Base-by-base conservation (phyloP, 306 rosid genomes). In the Pterocarpus santalinus region DNA sequence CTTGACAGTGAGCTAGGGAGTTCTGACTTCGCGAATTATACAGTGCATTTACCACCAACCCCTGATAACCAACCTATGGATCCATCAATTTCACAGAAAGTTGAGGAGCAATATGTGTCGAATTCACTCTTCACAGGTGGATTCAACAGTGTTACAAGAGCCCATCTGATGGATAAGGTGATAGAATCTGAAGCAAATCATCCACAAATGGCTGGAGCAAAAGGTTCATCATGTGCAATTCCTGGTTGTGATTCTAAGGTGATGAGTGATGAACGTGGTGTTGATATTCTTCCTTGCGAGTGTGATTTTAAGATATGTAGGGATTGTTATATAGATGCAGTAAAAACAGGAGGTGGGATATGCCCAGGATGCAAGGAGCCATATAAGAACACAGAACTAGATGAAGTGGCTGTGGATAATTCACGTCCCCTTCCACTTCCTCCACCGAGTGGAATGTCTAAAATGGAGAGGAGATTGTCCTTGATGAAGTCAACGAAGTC, bases 121-220 rank as follows among this genome's bases (percentile, higher is more conserved):
- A 94, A 83, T 68, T 94, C 98, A 0, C 90, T 94, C 66, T 94
- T 94, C 84, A 92, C 98, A 0, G 98, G 98, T 13, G 98, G 97
- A 14, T 94, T 90, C 85, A 94, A 92, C 67, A 92, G 91, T 44
- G 95, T 88, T 43, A 94, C 97, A 0, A 79, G 98, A 55, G 98
- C 98, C 22, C 97, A 94, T 88, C 86, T 94, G 38, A 94, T 92
- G 98, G 98, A 94, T 85, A 94, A 92, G 84, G 98, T 94, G 57
- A 92, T 78, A 33, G 98, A 94, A 65, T 90, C 98, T 33, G 98
- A 94, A 82, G 85, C 92, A 69, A 90, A 69, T 84, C 98, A 94
- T 83, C 98, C 98, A 1, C 98, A 94, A 87, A 94, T 94, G 98
- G 97, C 98, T 4, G 98, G 98, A 44, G 86, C 94, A 28, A 94